These are phyloP conservation scores for Uncinocarpus reesii DNA, from an alignment of 2,329 filamentous ascomycete genomes.

Conservation along the genomic window DNA sequence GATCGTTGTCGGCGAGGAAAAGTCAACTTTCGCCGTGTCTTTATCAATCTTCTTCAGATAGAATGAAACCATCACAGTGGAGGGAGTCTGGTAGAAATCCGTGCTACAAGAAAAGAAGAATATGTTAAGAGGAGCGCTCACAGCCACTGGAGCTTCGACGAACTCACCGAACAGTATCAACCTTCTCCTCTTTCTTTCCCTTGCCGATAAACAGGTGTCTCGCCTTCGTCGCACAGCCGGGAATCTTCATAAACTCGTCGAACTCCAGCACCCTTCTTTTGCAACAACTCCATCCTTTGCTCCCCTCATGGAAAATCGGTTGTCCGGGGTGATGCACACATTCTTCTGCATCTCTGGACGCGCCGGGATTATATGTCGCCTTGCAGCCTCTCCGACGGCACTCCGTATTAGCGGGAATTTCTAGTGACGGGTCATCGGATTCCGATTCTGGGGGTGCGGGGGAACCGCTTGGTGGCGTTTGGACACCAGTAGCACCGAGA, in stretches of 20 bases:
- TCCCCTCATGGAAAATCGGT: slow-evolving; percentile 94
- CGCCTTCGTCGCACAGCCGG: slow-evolving; percentile 73
- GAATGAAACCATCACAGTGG: slow-evolving; percentile 75
- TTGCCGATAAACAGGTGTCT: slow-evolving; percentile 74
- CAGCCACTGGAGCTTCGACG: too few species aligned
- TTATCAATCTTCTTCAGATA: slow-evolving; percentile 98
- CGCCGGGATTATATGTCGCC: slow-evolving; percentile 49
- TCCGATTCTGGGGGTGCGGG: slow-evolving; percentile 65
- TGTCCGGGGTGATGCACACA: slow-evolving; percentile 83
- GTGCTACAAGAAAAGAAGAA: slow-evolving; percentile 40
- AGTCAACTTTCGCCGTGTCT: slow-evolving; percentile 60
- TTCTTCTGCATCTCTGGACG: slow-evolving; percentile 56
- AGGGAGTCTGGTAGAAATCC: slow-evolving; percentile 90
- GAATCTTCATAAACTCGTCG: slow-evolving; percentile 93
- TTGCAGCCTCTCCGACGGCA: slow-evolving; percentile 74
- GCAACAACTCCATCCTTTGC: slow-evolving; percentile 95
- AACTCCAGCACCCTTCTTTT: slow-evolving; percentile 93
- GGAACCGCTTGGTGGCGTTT: slow-evolving; percentile 26
- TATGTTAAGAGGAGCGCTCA: neutral
- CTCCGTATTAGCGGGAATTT: slow-evolving; percentile 60
- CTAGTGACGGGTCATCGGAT: slow-evolving; percentile 67
- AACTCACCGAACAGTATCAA: slow-evolving; percentile 64
- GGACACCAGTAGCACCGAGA: slow-evolving; percentile 24
- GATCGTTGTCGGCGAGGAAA: slow-evolving; percentile 51
- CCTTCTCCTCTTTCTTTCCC: slow-evolving; percentile 62